Evolutionary conservation across 345 rosid genomes (phyloP).

Genomic region (Hibiscus tridactylites): DNA sequence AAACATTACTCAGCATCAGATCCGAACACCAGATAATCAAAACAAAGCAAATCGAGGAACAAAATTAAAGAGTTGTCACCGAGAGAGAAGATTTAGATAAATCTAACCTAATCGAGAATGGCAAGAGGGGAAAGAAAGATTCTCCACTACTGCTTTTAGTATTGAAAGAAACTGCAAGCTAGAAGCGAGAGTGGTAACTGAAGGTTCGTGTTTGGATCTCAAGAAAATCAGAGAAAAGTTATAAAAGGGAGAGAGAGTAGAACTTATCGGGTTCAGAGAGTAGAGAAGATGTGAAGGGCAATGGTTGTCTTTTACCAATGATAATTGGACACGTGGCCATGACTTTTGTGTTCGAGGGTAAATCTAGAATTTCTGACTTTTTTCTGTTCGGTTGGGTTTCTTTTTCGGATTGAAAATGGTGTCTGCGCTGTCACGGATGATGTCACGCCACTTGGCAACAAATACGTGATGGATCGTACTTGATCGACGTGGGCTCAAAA

Average conservation of each 20-base stretch:
- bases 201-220: slow-evolving; percentile 23
- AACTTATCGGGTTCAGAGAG: slow-evolving; percentile 27
- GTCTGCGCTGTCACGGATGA: slow-evolving; percentile 5
- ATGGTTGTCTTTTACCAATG: slow-evolving; percentile 14
- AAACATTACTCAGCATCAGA: slow-evolving; percentile 14
- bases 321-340: slow-evolving; percentile 20
- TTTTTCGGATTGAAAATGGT: neutral
- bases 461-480: neutral
- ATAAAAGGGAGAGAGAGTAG: neutral
- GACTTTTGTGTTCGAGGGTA: slow-evolving; percentile 10
- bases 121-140: neutral
- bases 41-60: neutral
- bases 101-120: slow-evolving; percentile 26
- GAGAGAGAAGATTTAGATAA: slow-evolving; percentile 7
- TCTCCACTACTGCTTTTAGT: neutral
- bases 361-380: slow-evolving; percentile 18
- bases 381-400: neutral
- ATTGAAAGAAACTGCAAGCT: slow-evolving; percentile 1
- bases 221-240: slow-evolving; percentile 9
- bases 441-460: slow-evolving; percentile 17
- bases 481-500: slow-evolving; percentile 3
- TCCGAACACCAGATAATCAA: slow-evolving; percentile 16
- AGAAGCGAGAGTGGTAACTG: neutral
- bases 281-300: slow-evolving; percentile 1
- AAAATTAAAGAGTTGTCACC: neutral